phyloP scores from a whole-genome alignment of 192 early-diverging fungal genomes.

The Linnemannia hyalina region DNA sequence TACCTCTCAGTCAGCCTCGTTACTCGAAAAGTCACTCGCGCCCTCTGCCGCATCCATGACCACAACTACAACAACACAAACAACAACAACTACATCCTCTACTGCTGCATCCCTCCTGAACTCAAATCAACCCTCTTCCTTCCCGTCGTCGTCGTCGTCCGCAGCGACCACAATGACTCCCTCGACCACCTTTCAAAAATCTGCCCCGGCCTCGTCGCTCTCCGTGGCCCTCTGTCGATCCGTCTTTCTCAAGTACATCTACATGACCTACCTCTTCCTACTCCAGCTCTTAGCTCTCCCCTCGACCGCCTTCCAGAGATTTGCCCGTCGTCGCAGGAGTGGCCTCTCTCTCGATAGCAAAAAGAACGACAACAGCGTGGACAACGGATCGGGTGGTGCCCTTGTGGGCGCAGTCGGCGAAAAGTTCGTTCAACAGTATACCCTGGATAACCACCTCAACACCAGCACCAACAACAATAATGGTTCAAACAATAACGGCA shows the following conservation, averaged over 20 bases:
- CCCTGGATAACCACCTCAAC: conserved; percentile 47
- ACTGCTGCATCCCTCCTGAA: neutral
- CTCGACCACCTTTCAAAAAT: conserved; percentile 26
- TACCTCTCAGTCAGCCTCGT: neutral
- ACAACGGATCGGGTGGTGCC: neutral
- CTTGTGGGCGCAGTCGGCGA: conserved; percentile 37
- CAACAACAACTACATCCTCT: neutral
- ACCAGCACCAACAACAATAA: conserved; percentile 5
- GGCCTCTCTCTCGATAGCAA: neutral
- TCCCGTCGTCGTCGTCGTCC: neutral
- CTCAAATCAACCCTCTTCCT: conserved; percentile 1
- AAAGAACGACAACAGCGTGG: neutral
- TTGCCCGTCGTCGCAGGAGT: conserved; percentile 9
- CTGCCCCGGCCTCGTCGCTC: conserved; percentile 25
- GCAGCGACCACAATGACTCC: neutral
- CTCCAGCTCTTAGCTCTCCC: conserved; percentile 29
- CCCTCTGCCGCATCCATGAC: neutral
- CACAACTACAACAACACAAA: neutral
- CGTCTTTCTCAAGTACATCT: conserved; percentile 46
- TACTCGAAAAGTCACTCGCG: conserved; percentile 2
- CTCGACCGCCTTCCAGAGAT: conserved; percentile 17
- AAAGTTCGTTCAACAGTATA: conserved; percentile 54
- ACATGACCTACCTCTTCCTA: conserved; percentile 43
- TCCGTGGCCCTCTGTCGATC: conserved; percentile 52
- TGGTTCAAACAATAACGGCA: conserved; percentile 24